Evolutionary conservation across 2,329 filamentous ascomycete species (phyloP).

Genomic region (Fusarium kyushuense): DNA sequence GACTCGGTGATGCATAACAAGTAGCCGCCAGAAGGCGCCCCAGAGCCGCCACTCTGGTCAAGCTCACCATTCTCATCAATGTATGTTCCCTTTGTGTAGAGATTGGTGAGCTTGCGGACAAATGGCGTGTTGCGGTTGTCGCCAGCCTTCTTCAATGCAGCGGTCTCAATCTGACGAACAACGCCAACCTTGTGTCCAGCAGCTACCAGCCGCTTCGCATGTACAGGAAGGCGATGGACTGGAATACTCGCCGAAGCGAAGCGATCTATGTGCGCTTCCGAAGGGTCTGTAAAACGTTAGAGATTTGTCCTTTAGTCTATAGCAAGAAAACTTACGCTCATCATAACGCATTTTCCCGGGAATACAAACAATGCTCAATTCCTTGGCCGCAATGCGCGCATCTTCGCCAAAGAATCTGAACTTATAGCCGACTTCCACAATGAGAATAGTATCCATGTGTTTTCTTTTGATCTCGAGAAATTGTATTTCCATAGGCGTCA

Average conservation of each 20-base stretch:
- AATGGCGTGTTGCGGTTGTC: constrained; percentile 96
- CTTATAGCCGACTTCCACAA: constrained; percentile 98
- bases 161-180: constrained; percentile 93
- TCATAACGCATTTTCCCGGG: constrained; percentile 95
- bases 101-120: constrained; percentile 89
- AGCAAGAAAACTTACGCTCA: constrained; percentile 70
- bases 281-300: constrained; percentile 68
- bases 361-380: constrained; percentile 94
- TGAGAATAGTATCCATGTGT: constrained; percentile 87
- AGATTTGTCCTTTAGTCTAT: not conserved
- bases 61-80: constrained; percentile 92
- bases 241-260: constrained; percentile 98
- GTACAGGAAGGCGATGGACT: constrained; percentile 89
- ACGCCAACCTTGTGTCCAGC: constrained; percentile 97
- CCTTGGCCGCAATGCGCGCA: constrained; percentile 87
- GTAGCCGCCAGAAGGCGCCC: constrained; percentile 78
- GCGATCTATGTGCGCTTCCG: constrained; percentile 89
- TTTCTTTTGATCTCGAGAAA: constrained; percentile 94
- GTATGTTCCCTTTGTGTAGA: constrained; percentile 98
- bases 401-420: constrained; percentile 98
- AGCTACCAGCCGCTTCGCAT: constrained; percentile 90
- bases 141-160: constrained; percentile 92
- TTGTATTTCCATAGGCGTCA: constrained; percentile 95
- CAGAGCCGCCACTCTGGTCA: constrained; percentile 61
- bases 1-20: constrained; percentile 92